These are phyloP conservation scores for Aspergillus eucalypticola DNA, from an alignment of 2,329 filamentous ascomycete species.

Conservation along the genomic window DNA sequence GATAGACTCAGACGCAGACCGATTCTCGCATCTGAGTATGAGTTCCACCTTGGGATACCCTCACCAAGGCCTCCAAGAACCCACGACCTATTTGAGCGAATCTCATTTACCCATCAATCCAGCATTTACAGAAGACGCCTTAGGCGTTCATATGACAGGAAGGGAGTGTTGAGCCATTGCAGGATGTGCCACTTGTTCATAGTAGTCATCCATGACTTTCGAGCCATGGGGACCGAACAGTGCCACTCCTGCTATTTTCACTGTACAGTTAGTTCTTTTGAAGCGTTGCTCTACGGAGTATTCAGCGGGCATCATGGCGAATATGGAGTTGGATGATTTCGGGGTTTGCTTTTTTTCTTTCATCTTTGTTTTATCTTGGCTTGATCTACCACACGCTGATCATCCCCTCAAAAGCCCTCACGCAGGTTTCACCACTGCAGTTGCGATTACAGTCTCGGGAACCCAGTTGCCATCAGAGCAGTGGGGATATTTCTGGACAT, in stretches of 20 bases:
- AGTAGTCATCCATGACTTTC: slow-evolving; percentile 1
- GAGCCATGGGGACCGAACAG: slow-evolving; percentile 1
- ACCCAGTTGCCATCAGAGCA: background rate
- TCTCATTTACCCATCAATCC: slow-evolving; percentile 35
- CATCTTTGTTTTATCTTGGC: slow-evolving; percentile 15
- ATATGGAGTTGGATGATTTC: slow-evolving; percentile 26
- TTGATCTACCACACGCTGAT: background rate
- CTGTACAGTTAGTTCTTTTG: slow-evolving; percentile 24
- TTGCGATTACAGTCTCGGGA: background rate
- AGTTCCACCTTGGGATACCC: slow-evolving; percentile 15
- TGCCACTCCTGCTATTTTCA: slow-evolving; percentile 28
- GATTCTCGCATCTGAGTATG: slow-evolving; percentile 14
- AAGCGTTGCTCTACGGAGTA: slow-evolving; percentile 12
- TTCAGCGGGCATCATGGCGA: slow-evolving; percentile 22
- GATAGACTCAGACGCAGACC: slow-evolving; percentile 6
- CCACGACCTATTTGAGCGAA: slow-evolving; percentile 22
- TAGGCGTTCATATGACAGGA: slow-evolving; percentile 17
- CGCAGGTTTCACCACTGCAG: slow-evolving; percentile 1
- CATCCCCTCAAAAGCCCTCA: background rate
- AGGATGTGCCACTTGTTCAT: background rate
- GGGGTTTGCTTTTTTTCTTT: slow-evolving; percentile 15
- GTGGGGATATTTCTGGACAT: background rate
- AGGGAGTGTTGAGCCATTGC: background rate
- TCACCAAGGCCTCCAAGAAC: slow-evolving; percentile 10
- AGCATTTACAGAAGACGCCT: slow-evolving; percentile 21